phyloP scores from a whole-genome alignment of 208 protist genomes.

The Wallacemonas sp. region DNA sequence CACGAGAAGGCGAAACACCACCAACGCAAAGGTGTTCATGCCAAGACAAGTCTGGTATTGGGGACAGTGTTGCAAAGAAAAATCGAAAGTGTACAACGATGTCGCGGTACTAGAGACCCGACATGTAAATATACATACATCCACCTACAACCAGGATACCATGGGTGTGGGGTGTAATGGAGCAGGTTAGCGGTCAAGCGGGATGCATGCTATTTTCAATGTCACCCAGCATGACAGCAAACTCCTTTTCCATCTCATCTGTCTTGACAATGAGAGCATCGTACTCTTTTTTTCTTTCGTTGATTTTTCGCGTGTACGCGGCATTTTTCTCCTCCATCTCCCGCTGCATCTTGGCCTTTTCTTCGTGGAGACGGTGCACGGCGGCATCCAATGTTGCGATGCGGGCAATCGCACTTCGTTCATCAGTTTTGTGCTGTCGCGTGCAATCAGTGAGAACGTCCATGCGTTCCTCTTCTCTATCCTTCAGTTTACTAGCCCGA shows the following conservation, averaged over 20 bases:
- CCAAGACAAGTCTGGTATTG: no score
- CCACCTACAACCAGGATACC: no score
- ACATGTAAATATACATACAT: no score
- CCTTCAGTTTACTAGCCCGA: constrained; percentile 30
- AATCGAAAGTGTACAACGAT: no score
- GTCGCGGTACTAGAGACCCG: no score
- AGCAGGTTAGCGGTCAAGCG: constrained; percentile 19
- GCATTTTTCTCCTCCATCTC: constrained; percentile 47
- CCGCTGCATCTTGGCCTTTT: constrained; percentile 52
- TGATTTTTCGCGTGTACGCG: constrained; percentile 70
- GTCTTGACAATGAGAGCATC: constrained; percentile 57
- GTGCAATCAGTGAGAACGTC: constrained; percentile 86
- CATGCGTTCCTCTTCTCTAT: constrained; percentile 47
- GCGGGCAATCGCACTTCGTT: constrained; percentile 55
- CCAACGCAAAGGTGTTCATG: no score
- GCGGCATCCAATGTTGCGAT: constrained; percentile 56
- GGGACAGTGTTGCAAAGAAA: no score
- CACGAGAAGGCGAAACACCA: no score
- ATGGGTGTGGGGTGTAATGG: no score
- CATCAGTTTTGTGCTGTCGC: constrained; percentile 82
- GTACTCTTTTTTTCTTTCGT: constrained; percentile 49
- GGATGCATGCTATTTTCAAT: constrained; percentile 46
- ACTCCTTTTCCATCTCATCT: constrained; percentile 87
- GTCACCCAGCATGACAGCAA: constrained; percentile 66
- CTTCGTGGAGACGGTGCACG: constrained; percentile 59